Conservation (phyloP, 2,329 filamentous ascomycete species). For the Aspergillus sp. region DNA sequence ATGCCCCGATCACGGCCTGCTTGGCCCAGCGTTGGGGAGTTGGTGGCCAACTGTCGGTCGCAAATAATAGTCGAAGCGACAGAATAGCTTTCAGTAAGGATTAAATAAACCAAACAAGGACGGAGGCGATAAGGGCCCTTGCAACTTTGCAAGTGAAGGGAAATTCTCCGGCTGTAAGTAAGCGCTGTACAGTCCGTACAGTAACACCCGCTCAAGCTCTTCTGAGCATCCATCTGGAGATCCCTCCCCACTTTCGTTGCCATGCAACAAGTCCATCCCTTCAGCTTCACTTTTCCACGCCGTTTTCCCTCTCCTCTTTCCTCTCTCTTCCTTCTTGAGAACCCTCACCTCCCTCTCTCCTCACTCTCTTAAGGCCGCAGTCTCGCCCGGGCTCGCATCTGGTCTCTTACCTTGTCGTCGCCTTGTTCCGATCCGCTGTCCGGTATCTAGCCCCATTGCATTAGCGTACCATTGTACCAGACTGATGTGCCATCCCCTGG, state of each 20-base stretch:
- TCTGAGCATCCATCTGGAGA: conserved; percentile 36
- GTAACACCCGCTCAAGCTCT: conserved; percentile 21
- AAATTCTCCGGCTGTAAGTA: not conserved
- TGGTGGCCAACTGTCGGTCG: not conserved
- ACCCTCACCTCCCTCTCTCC: conserved; percentile 13
- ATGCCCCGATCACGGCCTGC: too few species aligned
- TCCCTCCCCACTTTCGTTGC: conserved; percentile 43
- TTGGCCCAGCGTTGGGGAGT: too few species aligned
- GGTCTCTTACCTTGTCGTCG: not conserved
- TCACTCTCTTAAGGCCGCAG: conserved; percentile 20
- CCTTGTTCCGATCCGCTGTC: conserved; percentile 11
- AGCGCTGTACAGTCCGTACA: not conserved
- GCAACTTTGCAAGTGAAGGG: not conserved
- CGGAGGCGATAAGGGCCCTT: not conserved
- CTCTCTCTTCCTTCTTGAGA: conserved; percentile 24
- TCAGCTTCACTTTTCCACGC: conserved; percentile 40
- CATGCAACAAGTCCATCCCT: conserved; percentile 44
- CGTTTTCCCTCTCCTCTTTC: conserved; percentile 25
- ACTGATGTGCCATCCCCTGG: conserved; percentile 11
- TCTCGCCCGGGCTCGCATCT: not conserved
- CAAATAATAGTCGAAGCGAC: not conserved
- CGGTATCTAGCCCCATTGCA: conserved; percentile 22
- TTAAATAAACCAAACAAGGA: not conserved
- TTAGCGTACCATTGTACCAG: conserved; percentile 18
- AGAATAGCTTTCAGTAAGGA: not conserved